A percentile compares a stretch with the other conserved stretches of the same genome.
These are phyloP conservation scores for Cladosporium sp. DNA, from an alignment of 2,329 filamentous ascomycete species.

Conservation along the genomic window DNA sequence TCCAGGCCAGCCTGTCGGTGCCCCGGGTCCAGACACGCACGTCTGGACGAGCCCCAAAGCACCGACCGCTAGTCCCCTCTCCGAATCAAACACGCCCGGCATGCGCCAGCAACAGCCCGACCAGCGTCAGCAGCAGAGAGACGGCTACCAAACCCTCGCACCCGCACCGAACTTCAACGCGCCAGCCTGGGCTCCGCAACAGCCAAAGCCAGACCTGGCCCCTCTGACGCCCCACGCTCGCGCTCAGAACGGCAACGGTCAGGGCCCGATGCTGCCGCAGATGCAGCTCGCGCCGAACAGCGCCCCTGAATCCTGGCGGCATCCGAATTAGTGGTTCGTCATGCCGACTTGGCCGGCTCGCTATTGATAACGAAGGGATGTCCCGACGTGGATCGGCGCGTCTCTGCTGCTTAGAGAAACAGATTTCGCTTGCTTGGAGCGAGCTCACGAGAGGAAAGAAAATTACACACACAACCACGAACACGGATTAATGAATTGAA, in stretches of 20 bases:
- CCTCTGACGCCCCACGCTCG: slow-evolving; percentile 2
- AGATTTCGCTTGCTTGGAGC: too few relatives aligned
- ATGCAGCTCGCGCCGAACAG: slow-evolving; percentile 20
- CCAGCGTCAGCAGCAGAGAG: slow-evolving; percentile 18
- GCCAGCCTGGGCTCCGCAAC: not conserved
- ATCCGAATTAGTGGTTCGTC: not conserved
- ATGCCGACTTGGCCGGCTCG: not conserved
- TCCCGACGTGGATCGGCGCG: too few relatives aligned
- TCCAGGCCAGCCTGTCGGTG: not conserved
- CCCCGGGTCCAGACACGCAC: not conserved
- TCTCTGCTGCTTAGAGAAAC: too few relatives aligned
- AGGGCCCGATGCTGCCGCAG: slow-evolving; percentile 26
- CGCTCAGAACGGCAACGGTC: slow-evolving; percentile 8
- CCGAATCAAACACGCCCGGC: slow-evolving; percentile 26
- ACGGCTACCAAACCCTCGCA: not conserved
- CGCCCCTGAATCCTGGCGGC: slow-evolving; percentile 3
- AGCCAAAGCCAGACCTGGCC: slow-evolving; percentile 5
- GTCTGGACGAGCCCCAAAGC: slow-evolving; percentile 28
- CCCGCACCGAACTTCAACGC: not conserved
- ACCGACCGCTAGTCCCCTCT: slow-evolving; percentile 31
- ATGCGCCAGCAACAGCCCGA: slow-evolving; percentile 10
- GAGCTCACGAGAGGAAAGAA: too few relatives aligned
- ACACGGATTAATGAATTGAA: too few relatives aligned
- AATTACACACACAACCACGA: too few relatives aligned
- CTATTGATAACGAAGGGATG: too few relatives aligned